phyloP scores from a whole-genome alignment of 1,284 basidiomycete genomes.

The Leccinum proliferum region DNA sequence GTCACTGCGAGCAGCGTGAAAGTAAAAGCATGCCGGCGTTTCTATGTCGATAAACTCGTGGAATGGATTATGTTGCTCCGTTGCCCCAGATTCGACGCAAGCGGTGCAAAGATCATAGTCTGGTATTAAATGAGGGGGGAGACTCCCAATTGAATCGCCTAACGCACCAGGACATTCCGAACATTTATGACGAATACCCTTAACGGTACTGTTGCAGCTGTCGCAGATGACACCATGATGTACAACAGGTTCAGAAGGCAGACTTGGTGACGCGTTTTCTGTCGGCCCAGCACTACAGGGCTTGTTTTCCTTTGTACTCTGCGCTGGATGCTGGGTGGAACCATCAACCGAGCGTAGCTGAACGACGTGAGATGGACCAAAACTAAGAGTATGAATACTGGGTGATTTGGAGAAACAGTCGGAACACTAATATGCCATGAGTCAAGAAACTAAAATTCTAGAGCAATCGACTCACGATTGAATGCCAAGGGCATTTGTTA shows the following conservation, averaged over 20 bases:
- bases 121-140: conserved; percentile 16
- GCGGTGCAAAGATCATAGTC: conserved; percentile 69
- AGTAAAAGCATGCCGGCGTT: conserved; percentile 56
- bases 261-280: neutral
- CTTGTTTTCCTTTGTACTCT: neutral
- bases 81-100: conserved; percentile 44
- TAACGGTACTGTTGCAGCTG: conserved; percentile 45
- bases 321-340: conserved; percentile 3
- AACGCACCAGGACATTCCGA: conserved; percentile 60
- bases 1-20: conserved; percentile 51
- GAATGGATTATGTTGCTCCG: conserved; percentile 47
- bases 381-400: conserved; percentile 25
- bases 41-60: conserved; percentile 68
- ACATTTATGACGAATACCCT: conserved; percentile 69
- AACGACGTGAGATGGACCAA: conserved; percentile 27
- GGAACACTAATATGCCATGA: conserved; percentile 21
- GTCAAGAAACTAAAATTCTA: conserved; percentile 13
- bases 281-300: neutral
- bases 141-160: neutral
- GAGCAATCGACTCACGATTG: conserved; percentile 32
- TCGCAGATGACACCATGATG: conserved; percentile 34
- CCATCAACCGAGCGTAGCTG: conserved; percentile 10
- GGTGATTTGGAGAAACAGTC: conserved; percentile 26
- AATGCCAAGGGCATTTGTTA: conserved; percentile 39
- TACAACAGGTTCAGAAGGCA: conserved; percentile 4